Evolutionary conservation across 2,329 filamentous ascomycete species (phyloP).

Genomic region (Stromatinia cepivora): DNA sequence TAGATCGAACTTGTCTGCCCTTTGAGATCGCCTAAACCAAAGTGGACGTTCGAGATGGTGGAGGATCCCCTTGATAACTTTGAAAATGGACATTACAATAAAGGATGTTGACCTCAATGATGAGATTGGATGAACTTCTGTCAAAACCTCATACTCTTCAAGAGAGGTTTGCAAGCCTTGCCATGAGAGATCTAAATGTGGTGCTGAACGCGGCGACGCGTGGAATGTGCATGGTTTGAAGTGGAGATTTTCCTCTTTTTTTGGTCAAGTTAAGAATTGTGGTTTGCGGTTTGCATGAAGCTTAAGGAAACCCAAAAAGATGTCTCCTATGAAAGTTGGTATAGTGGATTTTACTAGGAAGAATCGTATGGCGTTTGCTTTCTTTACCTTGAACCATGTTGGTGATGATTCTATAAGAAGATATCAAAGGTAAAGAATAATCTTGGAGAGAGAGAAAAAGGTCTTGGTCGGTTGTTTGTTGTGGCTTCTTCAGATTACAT

Average conservation of each 20-base stretch:
- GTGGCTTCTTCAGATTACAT: background rate
- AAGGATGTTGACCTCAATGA: background rate
- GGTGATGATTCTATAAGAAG: background rate
- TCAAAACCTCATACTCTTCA: background rate
- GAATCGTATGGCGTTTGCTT: background rate
- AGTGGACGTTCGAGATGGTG: constrained; percentile 4
- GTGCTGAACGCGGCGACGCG: constrained; percentile 2
- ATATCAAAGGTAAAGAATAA: background rate
- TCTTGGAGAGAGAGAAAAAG: background rate
- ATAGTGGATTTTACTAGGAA: background rate
- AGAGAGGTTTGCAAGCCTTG: background rate
- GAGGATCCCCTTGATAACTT: background rate
- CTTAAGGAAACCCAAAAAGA: background rate
- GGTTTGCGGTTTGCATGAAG: background rate
- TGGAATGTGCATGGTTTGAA: constrained; percentile 4
- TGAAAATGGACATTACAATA: background rate
- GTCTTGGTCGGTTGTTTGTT: background rate
- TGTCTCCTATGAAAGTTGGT: background rate
- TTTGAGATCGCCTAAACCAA: background rate
- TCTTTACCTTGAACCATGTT: constrained; percentile 3
- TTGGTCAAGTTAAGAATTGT: background rate
- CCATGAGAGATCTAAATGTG: background rate
- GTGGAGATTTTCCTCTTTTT: background rate
- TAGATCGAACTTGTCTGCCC: background rate
- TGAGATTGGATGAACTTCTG: background rate